Evolutionary conservation across 257 asterid genomes (phyloP).

Genomic region (Avicennia marina): DNA sequence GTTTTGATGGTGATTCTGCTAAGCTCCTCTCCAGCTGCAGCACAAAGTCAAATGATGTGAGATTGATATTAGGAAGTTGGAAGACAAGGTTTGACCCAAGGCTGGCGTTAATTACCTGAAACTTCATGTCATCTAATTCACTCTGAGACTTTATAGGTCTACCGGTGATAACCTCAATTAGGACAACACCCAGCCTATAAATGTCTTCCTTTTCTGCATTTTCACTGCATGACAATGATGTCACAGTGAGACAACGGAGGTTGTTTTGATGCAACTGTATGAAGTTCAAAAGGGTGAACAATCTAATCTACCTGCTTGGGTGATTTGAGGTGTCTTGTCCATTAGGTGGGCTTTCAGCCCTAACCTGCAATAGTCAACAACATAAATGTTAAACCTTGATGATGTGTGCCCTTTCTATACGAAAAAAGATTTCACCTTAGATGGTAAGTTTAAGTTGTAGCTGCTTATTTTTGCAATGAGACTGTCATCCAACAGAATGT

Average conservation of each 20-base stretch:
- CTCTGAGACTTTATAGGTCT: slow-evolving; percentile 52
- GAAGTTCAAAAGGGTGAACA: no score
- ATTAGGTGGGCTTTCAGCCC: slow-evolving; percentile 54
- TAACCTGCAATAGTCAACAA: slow-evolving; percentile 56
- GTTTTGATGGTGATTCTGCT: slow-evolving; percentile 77
- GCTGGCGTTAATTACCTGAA: no score
- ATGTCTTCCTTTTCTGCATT: slow-evolving; percentile 78
- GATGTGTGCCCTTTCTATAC: no score
- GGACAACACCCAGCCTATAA: slow-evolving; percentile 65
- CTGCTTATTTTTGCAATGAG: slow-evolving; percentile 73
- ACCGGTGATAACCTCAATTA: slow-evolving; percentile 66
- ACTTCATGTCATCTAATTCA: slow-evolving; percentile 58
- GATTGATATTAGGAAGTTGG: no score
- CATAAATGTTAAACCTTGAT: no score
- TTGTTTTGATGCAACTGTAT: no score
- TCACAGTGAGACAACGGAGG: no score
- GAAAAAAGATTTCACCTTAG: slow-evolving; percentile 43
- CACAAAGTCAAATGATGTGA: no score
- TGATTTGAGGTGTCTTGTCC: slow-evolving; percentile 40
- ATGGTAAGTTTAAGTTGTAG: slow-evolving; percentile 67
- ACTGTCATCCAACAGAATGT: slow-evolving; percentile 67
- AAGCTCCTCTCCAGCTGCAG: slow-evolving; percentile 70
- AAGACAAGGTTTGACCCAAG: no score
- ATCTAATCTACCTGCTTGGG: slow-evolving; percentile 22
- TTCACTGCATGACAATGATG: slow-evolving; percentile 29